Evolutionary conservation across 208 protist genomes (phyloP), one percentile per base, ranked within the genome.

Genomic region (Blechomonas ayalai): DNA sequence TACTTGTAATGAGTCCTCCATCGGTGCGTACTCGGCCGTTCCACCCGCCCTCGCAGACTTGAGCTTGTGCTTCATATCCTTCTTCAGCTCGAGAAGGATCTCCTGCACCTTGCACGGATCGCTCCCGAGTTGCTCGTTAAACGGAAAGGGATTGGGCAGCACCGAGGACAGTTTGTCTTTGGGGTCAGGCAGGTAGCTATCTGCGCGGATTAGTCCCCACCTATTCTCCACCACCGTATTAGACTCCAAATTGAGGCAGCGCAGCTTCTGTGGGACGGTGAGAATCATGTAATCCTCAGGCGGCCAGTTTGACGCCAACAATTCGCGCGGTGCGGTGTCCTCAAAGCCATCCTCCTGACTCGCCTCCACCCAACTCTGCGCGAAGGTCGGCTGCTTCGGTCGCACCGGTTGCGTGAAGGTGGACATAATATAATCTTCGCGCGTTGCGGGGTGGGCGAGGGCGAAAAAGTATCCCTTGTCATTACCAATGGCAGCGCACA

Each of bases 241-340:
- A 25, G 72, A 73, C 41, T 73, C 64, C 15, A 59, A 38, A 49
- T 84, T 86, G 33, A 88, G 47, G 58, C 75, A 89, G 16, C 71
- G 66, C 55, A 81, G 69, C 48, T 86, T 83, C 47, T 77, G 73
- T 7, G 79, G 61, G 7, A 86, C 80, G n/a, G 69, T 67, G 10
- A 90, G 65, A 47, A 94, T 88, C 81, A 94, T 94, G 57, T 94
- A 94, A 48, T 94, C 53, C 15, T 73, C 65, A 33, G 80, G 73
- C 19, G 85, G 85, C 85, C 85, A 94, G 63, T 61, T 80, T 8
- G 85, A 94, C 23, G 79, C 75, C 18, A 94, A 61, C 23, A 64
- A 57, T 24, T 72, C 66, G 32, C 25, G 19, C 10, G 67, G 64
- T 12, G 59, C 49, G 26, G 26, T 51, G 23, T 61, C 45, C 39